Base-by-base conservation (phyloP, 2,329 filamentous ascomycete genomes). In the Epichloe elymi region DNA sequence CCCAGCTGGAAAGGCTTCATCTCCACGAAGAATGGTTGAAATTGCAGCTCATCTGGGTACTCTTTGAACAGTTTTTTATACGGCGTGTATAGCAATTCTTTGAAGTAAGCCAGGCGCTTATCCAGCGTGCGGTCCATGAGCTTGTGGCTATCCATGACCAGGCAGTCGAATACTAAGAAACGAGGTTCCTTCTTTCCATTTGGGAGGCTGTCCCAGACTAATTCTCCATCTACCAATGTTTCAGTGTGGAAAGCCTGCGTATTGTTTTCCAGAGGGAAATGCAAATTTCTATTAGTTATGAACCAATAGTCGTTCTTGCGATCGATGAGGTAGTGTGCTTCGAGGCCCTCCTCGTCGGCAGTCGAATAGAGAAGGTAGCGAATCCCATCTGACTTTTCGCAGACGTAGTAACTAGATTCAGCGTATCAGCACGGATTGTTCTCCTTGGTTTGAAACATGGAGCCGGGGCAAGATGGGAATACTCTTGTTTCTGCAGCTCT, bases 241-340 rank as follows among this genome's bases (percentile, higher is more conserved):
- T 81, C 79, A 14, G 74, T 78, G 64, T 97, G 89, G 65, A 87
- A 96, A 14, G 73, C 75, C 42, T 74, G 68, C 11, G 79, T 75
- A 57, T 86, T 77, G 42, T 78, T 72, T 38, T 79, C 79, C 20
- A 85, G 72, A 0, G 93, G 93, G 59, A 97, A 90, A 66, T 95
- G 88, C 23, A 97, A 76, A 51, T 72, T 76, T 49, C 72, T 72
- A 54, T 78, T 74, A 33, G 79, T 78, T 54, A 97, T 80, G 62
- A 78, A 88, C 79, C 91, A 95, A 73, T 93, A 98, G 66, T 97
- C 89, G 70, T 98, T 97, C 70, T 90, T 95, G 63, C 93, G 88
- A 70, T 98, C 91, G 69, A 98, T 95, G 51, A 98, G 76, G 71
- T 95, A 96, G 63, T 93, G 86, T 23, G 83, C 78, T 64, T 94